Percentiles rank a stretch among this genome's conserved stretches.
phyloP scores from a whole-genome alignment of 768 basidiomycete genomes.

The Rhizopogon vulgaris region DNA sequence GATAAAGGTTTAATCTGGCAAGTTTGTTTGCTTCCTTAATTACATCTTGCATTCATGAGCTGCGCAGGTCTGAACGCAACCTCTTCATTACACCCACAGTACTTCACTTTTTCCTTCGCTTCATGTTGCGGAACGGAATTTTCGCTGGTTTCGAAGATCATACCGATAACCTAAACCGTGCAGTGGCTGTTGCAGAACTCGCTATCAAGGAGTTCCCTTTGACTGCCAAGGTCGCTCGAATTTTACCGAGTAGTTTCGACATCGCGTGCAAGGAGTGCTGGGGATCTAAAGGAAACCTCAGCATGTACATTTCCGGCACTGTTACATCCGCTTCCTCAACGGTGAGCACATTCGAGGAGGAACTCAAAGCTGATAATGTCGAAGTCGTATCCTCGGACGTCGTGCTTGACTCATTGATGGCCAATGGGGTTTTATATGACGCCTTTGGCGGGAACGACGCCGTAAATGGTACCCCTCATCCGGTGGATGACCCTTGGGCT shows the following conservation, averaged over 20 bases:
- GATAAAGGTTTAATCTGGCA: constrained; percentile 66
- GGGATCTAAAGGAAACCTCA: constrained; percentile 34
- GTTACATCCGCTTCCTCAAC: background rate
- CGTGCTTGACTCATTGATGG: constrained; percentile 23
- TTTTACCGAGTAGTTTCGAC: constrained; percentile 40
- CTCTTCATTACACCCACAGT: constrained; percentile 36
- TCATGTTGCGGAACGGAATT: constrained; percentile 37
- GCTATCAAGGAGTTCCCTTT: constrained; percentile 37
- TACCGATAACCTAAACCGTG: constrained; percentile 32
- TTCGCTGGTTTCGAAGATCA: constrained; percentile 26
- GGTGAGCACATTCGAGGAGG: constrained; percentile 29
- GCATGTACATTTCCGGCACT: constrained; percentile 14
- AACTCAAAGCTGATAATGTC: constrained; percentile 29
- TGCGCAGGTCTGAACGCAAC: constrained; percentile 36
- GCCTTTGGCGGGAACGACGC: constrained; percentile 16
- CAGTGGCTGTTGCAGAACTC: constrained; percentile 34
- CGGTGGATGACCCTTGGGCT: constrained; percentile 18
- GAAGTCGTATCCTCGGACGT: constrained; percentile 18
- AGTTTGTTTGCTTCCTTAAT: background rate
- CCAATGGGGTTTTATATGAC: constrained; percentile 24
- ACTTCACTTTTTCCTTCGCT: constrained; percentile 39
- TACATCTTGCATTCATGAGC: constrained; percentile 5
- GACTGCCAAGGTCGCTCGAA: constrained; percentile 31
- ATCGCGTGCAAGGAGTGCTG: constrained; percentile 43
- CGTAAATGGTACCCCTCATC: constrained; percentile 12